Percentiles rank a stretch among this genome's conserved stretches.
Evolutionary conservation across 1,139 yeast species (phyloP).

Genomic region (Zhuliangozyma parablackwelliae): DNA sequence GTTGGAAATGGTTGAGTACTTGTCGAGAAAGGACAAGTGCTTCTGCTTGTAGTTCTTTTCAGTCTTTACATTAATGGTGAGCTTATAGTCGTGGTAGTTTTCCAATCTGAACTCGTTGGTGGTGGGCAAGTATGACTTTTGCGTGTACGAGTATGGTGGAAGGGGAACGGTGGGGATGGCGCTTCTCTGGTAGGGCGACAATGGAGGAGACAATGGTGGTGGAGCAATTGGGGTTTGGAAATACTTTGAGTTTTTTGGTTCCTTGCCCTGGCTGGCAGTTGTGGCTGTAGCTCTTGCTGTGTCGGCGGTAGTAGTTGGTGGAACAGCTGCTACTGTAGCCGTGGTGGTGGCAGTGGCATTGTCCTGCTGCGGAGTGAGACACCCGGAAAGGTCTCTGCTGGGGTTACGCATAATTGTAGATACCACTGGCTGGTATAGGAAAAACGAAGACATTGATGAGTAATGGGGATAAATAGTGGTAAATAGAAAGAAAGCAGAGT

Average conservation of each 20-base stretch:
- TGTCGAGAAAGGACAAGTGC: slow-evolving; percentile 48
- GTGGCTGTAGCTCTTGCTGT: too few relatives aligned
- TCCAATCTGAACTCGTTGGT: slow-evolving; percentile 44
- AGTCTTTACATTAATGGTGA: slow-evolving; percentile 45
- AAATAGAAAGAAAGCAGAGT: not conserved
- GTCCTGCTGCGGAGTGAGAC: slow-evolving; percentile 31
- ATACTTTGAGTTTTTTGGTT: too few relatives aligned
- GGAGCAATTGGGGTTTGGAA: slow-evolving; percentile 1
- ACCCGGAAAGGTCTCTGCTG: slow-evolving; percentile 29
- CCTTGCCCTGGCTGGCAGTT: too few relatives aligned
- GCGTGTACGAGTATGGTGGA: slow-evolving; percentile 38
- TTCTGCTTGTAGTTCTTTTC: slow-evolving; percentile 40
- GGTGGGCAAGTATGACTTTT: slow-evolving; percentile 6
- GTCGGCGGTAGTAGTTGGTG: too few relatives aligned
- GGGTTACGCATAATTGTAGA: slow-evolving; percentile 11
- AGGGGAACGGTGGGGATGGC: slow-evolving; percentile 38
- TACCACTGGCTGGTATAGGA: slow-evolving; percentile 26
- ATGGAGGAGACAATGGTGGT: slow-evolving; percentile 55
- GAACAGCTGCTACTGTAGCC: slow-evolving; percentile 1
- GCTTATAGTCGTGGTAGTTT: slow-evolving; percentile 40
- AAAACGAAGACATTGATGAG: slow-evolving; percentile 20
- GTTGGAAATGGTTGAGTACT: slow-evolving; percentile 34
- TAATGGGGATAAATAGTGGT: slow-evolving; percentile 16
- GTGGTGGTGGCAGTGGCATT: not conserved
- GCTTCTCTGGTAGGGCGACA: slow-evolving; percentile 52